Percentiles rank a stretch among this genome's conserved stretches.
Evolutionary conservation across 768 basidiomycete genomes (phyloP).

Genomic region (Pleurotus tuber-regium): DNA sequence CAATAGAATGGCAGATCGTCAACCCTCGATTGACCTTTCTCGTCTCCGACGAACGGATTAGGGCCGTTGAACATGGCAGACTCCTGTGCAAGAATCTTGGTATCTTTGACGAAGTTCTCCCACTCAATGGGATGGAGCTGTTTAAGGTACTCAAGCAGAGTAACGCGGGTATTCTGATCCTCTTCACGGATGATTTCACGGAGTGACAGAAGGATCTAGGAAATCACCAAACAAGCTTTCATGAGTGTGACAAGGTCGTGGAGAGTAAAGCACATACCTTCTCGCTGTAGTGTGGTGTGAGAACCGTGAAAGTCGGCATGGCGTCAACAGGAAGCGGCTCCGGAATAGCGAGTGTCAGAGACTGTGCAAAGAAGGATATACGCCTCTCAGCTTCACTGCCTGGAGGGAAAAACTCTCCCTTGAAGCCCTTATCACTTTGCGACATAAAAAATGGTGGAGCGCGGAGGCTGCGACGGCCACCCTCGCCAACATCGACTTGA

Average conservation of each 20-base stretch:
- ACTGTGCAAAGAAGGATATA: constrained; percentile 99
- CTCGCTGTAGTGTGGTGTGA: constrained; percentile 98
- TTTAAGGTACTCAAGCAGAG: constrained; percentile 96
- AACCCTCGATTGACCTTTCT: constrained; percentile 80
- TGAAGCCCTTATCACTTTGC: constrained; percentile 82
- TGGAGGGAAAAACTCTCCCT: constrained; percentile 86
- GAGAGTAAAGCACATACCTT: constrained; percentile 54
- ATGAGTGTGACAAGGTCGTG: too few relatives aligned
- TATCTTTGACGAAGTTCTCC: constrained; percentile 99
- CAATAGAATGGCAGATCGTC: constrained; percentile 98
- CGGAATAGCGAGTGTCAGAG: constrained; percentile 91
- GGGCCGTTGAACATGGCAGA: constrained; percentile 81
- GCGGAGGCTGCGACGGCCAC: constrained; percentile 87
- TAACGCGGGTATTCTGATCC: constrained; percentile 95
- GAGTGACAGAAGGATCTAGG: constrained; percentile 86
- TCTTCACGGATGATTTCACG: constrained; percentile 99
- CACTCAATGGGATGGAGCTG: constrained; percentile 98
- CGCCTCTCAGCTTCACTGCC: constrained; percentile 96
- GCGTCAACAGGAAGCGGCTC: constrained; percentile 94
- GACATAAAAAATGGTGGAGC: constrained; percentile 99
- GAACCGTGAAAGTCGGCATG: constrained; percentile 99
- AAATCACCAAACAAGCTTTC: constrained; percentile 8
- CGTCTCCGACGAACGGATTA: constrained; percentile 64
- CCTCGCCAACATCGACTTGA: constrained; percentile 78
- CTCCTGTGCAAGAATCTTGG: constrained; percentile 97